Evolutionary conservation across 352 stramenopile genomes (phyloP), one percentile per base, ranked within the genome.

Genomic region (Globisporangium solare): DNA sequence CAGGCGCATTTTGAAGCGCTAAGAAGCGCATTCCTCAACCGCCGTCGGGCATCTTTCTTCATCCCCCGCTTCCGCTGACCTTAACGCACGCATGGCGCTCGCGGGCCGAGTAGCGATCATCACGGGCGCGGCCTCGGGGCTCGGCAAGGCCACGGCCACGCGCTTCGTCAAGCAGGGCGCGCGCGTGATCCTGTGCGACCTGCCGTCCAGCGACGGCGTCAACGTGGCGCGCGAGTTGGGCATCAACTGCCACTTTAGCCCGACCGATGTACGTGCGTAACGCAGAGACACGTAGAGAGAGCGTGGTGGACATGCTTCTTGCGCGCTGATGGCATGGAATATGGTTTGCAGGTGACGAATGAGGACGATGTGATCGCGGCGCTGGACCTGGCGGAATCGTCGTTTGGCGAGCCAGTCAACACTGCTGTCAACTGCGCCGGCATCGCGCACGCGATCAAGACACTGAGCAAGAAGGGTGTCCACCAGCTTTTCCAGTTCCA

Each of bases 351-450:
- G 83, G 92, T 98, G 7, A 98, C 87, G 12, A 93, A 85, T 42
- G 83, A 97, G 63, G 86, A 97, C 22, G 79, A 95, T 18, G 88
- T 97, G 51, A 63, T 71, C n/a, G 75, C 72, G 3, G 95, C 95
- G 37, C 63, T 99, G 54, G 86, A 98, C 61, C 65, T 96, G 52
- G 92, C 88, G 21, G 91, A 98, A 69, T 84, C 84, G 51, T 75
- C 77, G 37, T 98, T 98, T 63, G 94, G 95, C 32, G 78, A 97
- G 70, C 71, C 74, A 10, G 88, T 99, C 39, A 98, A 98, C 71
- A 92, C 92, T 6, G 92, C 86, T 10, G 76, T 99, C 40, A 98
- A 97, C 66, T 99, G 95, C 71, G 97, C 97, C 8, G 97, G 97
- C 46, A 96, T 99, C 61, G 95, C 84, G 13, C 61, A 93, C 22